phyloP scores from a whole-genome alignment of 495 filamentous ascomycete species.

The Ascodesmis nigricans region DNA sequence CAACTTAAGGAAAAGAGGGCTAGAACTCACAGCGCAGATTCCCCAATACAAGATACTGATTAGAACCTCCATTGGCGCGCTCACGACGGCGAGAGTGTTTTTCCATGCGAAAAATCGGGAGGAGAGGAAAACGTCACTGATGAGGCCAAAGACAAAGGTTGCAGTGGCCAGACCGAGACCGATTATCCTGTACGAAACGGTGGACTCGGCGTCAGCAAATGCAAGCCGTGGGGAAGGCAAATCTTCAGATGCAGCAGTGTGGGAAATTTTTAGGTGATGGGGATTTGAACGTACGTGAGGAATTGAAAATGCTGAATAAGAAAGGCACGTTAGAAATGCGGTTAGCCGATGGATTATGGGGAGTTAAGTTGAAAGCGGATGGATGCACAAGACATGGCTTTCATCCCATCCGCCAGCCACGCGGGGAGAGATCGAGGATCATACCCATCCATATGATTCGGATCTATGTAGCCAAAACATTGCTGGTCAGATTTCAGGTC shows the following conservation, averaged over 20 bases:
- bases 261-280: background rate
- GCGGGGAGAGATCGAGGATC: constrained; percentile 4
- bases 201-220: too few relatives aligned
- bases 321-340: too few relatives aligned
- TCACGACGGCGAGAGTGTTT: constrained; percentile 48
- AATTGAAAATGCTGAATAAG: constrained; percentile 11
- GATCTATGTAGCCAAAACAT: too few relatives aligned
- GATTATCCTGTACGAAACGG: constrained; percentile 45
- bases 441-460: constrained; percentile 10
- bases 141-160: constrained; percentile 46
- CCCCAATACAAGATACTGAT: constrained; percentile 77
- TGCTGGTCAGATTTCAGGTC: too few relatives aligned
- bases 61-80: constrained; percentile 57
- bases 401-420: constrained; percentile 2
- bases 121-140: constrained; percentile 52
- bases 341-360: constrained; percentile 1
- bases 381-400: constrained; percentile 6
- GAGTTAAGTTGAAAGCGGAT: constrained; percentile 1
- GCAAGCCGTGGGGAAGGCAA: too few relatives aligned
- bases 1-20: background rate
- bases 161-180: constrained; percentile 45
- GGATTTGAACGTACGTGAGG: constrained; percentile 23
- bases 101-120: constrained; percentile 45
- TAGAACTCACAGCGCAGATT: constrained; percentile 31
- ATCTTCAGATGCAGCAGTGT: too few relatives aligned